phyloP scores from a whole-genome alignment of 2,329 filamentous ascomycete species.

The Apiospora marii region DNA sequence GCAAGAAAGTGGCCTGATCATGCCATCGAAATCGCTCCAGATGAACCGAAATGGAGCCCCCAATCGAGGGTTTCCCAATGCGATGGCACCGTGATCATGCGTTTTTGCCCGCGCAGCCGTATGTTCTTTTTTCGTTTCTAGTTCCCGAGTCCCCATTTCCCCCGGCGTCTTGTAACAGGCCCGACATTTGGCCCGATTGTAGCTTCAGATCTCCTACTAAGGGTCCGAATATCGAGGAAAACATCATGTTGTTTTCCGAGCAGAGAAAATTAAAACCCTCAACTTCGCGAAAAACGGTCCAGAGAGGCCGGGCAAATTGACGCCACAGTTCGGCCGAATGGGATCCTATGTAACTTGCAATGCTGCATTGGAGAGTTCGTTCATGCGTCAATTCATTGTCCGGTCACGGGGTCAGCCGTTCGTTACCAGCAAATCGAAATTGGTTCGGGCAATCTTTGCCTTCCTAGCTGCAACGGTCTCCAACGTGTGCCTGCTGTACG shows the following conservation, averaged over 20 bases:
- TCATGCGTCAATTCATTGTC: background rate
- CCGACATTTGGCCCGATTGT: slow-evolving; percentile 16
- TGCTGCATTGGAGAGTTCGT: background rate
- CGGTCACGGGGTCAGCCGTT: slow-evolving; percentile 7
- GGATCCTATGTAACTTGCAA: background rate
- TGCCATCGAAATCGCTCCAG: background rate
- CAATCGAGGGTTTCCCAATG: slow-evolving; percentile 3
- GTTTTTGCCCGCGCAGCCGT: background rate
- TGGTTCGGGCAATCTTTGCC: background rate
- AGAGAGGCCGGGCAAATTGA: background rate
- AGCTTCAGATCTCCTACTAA: background rate
- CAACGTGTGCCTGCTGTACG: no score
- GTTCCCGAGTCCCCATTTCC: background rate
- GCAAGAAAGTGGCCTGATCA: slow-evolving; percentile 1
- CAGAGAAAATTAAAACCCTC: background rate
- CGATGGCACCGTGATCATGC: slow-evolving; percentile 1
- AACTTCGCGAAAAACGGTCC: background rate
- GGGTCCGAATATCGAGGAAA: background rate
- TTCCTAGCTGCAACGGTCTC: background rate
- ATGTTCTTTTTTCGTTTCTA: background rate
- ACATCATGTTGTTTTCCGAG: background rate
- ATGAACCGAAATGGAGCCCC: background rate
- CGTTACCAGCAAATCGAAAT: background rate
- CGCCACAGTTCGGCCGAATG: slow-evolving; percentile 16
- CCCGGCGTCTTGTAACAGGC: background rate